These are phyloP conservation scores for Cubamyces sp. DNA, from an alignment of 768 basidiomycete genomes.

Conservation along the genomic window DNA sequence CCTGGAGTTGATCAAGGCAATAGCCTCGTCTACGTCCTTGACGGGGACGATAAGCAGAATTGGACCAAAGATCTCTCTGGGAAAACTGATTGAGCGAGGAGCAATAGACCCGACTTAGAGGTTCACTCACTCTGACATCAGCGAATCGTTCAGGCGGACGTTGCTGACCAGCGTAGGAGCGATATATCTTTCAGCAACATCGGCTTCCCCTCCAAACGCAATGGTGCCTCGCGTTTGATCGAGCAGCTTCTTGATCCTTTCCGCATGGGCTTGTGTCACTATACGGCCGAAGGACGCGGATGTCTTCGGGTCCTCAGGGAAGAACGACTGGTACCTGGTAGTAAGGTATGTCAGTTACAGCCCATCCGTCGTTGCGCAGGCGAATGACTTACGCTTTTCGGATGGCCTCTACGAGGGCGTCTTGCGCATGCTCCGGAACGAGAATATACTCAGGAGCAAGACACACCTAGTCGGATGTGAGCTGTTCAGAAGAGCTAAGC, in stretches of 20 bases:
- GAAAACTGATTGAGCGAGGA: background rate
- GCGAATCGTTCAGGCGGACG: constrained; percentile 60
- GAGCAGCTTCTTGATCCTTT: constrained; percentile 58
- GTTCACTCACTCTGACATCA: constrained; percentile 70
- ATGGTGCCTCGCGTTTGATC: constrained; percentile 65
- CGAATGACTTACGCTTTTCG: constrained; percentile 41
- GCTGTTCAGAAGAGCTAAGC: background rate
- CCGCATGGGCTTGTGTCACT: constrained; percentile 53
- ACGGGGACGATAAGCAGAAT: constrained; percentile 75
- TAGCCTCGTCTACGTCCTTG: constrained; percentile 65
- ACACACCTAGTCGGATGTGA: constrained; percentile 53
- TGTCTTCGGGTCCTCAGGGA: constrained; percentile 45
- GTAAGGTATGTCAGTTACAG: background rate
- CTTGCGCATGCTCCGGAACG: constrained; percentile 43
- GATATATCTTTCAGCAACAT: constrained; percentile 58
- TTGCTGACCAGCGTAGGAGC: constrained; percentile 71
- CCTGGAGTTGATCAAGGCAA: constrained; percentile 66
- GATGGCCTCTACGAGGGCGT: constrained; percentile 42
- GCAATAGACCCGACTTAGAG: background rate
- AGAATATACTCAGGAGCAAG: constrained; percentile 59
- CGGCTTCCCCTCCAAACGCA: constrained; percentile 63
- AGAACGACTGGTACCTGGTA: constrained; percentile 48
- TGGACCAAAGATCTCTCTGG: constrained; percentile 82
- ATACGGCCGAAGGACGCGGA: constrained; percentile 50
- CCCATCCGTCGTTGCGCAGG: background rate